Percentiles rank a stretch among this genome's conserved stretches.
These are phyloP conservation scores for Brassica juncea DNA, from an alignment of 345 rosid genomes.

Conservation along the genomic window DNA sequence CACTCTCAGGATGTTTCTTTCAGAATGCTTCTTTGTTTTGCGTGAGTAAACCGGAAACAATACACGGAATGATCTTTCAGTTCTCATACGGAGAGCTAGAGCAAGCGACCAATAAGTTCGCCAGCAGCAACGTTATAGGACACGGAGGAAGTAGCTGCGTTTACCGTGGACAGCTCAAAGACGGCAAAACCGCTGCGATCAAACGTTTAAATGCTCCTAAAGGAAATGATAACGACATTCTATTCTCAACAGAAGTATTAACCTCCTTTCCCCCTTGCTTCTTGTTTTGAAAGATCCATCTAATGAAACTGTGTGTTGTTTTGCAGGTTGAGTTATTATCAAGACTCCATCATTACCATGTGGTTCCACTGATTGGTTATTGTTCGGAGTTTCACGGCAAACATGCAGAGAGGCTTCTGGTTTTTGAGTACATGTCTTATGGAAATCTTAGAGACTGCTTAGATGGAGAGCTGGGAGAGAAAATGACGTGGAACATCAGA, in stretches of 20 bases:
- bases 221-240: constrained; percentile 61
- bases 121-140: constrained; percentile 69
- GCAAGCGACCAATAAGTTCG: constrained; percentile 74
- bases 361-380: constrained; percentile 90
- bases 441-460: constrained; percentile 87
- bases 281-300: not conserved
- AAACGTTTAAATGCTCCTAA: constrained; percentile 69
- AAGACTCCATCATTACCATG: constrained; percentile 91
- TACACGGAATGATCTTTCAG: constrained; percentile 58
- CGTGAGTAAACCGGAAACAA: constrained; percentile 53
- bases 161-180: constrained; percentile 79
- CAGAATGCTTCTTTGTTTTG: constrained; percentile 51
- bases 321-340: constrained; percentile 76
- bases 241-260: constrained; percentile 74
- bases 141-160: constrained; percentile 91
- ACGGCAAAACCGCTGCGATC: constrained; percentile 79
- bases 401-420: constrained; percentile 77
- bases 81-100: constrained; percentile 76
- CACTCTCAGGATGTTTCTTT: constrained; percentile 58
- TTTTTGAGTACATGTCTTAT: constrained; percentile 79
- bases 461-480: constrained; percentile 65
- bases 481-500: constrained; percentile 78
- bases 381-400: constrained; percentile 81
- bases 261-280: not conserved
- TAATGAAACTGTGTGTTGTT: not conserved